Conservation (phyloP, 352 stramenopile genomes). For the Phytophthora pluvialis region DNA sequence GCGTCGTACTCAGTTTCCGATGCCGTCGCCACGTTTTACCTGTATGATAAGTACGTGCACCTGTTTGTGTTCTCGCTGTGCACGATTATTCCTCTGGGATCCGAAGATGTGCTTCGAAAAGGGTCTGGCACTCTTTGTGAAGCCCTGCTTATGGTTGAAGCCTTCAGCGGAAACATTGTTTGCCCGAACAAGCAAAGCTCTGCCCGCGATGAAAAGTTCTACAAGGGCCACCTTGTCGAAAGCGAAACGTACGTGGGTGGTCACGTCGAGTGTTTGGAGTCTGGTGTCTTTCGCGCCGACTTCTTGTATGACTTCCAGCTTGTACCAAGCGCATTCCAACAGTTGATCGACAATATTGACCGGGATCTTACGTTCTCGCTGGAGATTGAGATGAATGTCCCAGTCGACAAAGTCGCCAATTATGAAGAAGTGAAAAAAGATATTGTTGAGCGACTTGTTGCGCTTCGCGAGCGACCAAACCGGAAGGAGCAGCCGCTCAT, state of each 20-base stretch:
- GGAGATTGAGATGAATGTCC: conserved; percentile 91
- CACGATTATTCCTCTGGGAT: conserved; percentile 98
- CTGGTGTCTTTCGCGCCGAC: conserved; percentile 98
- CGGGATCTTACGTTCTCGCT: conserved; percentile 97
- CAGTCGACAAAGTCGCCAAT: conserved; percentile 92
- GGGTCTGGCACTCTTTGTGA: conserved; percentile 98
- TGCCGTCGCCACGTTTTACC: conserved; percentile 99
- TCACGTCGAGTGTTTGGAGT: conserved; percentile 99
- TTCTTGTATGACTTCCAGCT: conserved; percentile 97
- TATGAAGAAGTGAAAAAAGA: conserved; percentile 85
- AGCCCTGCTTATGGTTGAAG: conserved; percentile 98
- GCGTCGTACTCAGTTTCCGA: conserved; percentile 99
- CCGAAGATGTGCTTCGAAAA: conserved; percentile 98
- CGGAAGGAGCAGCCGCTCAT: conserved; percentile 94
- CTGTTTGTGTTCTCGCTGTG: conserved; percentile 99
- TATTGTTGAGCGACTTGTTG: conserved; percentile 95
- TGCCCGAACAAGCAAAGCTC: conserved; percentile 98
- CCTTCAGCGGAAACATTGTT: conserved; percentile 95
- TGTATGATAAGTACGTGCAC: conserved; percentile 99
- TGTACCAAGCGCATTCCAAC: conserved; percentile 92
- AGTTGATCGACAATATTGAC: conserved; percentile 98
- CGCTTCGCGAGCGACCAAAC: conserved; percentile 93
- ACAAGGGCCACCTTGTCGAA: conserved; percentile 97
- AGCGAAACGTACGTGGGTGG: conserved; percentile 99
- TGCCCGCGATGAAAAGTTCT: conserved; percentile 74